Evolutionary conservation across 2,329 filamentous ascomycete genomes (phyloP).

Genomic region (Colletotrichum eremochloae): DNA sequence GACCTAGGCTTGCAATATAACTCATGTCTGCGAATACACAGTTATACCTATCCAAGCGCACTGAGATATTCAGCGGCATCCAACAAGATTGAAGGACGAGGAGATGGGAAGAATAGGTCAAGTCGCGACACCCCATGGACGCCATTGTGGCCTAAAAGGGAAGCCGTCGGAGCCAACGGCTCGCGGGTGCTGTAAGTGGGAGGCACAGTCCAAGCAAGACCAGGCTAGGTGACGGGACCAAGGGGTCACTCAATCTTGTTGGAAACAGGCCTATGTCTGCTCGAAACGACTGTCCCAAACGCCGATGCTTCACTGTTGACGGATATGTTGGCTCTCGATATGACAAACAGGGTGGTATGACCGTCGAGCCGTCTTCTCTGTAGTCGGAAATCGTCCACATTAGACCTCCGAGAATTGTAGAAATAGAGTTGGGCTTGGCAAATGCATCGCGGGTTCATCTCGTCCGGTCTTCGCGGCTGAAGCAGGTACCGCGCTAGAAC

Average conservation of each 20-base stretch:
- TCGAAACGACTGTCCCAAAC: conserved; percentile 38
- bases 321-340: not conserved
- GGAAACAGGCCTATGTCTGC: conserved; percentile 31
- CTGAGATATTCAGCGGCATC: conserved; percentile 5
- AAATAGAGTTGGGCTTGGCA: not conserved
- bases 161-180: conserved; percentile 26
- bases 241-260: conserved; percentile 24
- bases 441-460: conserved; percentile 2
- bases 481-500: not conserved
- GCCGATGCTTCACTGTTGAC: conserved; percentile 19
- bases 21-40: not conserved
- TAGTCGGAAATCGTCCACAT: not conserved
- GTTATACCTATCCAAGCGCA: not conserved
- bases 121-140: conserved; percentile 6
- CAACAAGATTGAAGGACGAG: conserved; percentile 30
- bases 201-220: conserved; percentile 14
- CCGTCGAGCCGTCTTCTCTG: not conserved
- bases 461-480: conserved; percentile 3
- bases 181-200: conserved; percentile 13
- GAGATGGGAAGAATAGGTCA: not conserved
- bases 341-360: not conserved
- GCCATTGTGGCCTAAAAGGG: conserved; percentile 2
- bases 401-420: not conserved
- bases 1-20: not conserved
- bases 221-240: conserved; percentile 20